Conservation (phyloP, 2,329 filamentous ascomycete genomes). For the Talaromyces marneffei region DNA sequence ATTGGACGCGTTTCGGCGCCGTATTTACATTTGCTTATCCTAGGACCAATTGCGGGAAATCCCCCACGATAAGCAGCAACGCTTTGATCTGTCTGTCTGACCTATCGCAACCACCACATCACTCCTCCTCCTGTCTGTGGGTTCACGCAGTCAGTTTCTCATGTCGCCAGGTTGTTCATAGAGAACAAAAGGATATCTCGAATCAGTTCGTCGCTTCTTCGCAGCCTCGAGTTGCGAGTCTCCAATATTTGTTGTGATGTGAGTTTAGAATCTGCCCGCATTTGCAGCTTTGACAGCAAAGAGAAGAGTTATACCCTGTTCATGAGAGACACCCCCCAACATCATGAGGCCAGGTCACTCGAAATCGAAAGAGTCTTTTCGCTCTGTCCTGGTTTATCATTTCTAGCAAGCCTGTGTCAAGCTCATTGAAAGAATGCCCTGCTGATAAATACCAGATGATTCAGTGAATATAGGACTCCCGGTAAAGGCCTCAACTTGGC, state of each 20-base stretch:
- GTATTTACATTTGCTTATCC: background rate
- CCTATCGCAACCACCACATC: background rate
- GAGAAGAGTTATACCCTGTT: background rate
- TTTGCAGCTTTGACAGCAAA: background rate
- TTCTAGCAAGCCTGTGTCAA: background rate
- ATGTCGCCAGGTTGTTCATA: background rate
- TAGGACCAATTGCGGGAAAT: background rate
- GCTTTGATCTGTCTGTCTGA: background rate
- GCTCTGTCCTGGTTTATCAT: background rate
- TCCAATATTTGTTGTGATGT: background rate
- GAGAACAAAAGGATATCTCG: background rate
- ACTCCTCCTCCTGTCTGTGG: background rate
- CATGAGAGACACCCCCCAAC: background rate
- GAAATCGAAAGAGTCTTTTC: background rate
- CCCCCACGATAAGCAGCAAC: slow-evolving; percentile 4
- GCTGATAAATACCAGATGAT: slow-evolving; percentile 5
- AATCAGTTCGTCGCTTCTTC: background rate
- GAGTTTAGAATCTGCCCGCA: background rate
- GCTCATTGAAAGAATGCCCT: background rate
- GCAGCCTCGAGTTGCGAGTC: background rate
- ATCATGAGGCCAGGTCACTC: background rate
- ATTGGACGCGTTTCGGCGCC: slow-evolving; percentile 1
- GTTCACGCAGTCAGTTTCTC: background rate
- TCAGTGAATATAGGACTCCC: background rate
- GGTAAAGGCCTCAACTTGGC: slow-evolving; percentile 1